A percentile compares a stretch with the other conserved stretches of the same genome.
These are phyloP conservation scores for Verruconis gallopava DNA, from an alignment of 2,329 filamentous ascomycete species.

Conservation along the genomic window DNA sequence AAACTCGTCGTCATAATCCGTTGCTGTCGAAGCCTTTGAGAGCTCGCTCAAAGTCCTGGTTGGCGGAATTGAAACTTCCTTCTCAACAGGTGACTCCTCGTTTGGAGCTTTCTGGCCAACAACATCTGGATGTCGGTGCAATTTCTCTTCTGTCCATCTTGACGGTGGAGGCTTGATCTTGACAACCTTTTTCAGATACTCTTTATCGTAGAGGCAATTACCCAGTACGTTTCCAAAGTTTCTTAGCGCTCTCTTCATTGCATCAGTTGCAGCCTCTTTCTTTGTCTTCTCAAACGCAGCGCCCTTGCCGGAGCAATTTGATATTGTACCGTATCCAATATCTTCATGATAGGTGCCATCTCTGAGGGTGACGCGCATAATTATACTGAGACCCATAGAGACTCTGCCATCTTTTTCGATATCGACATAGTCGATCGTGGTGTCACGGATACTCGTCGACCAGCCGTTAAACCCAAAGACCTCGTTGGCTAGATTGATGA, in stretches of 20 bases:
- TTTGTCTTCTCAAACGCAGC: slow-evolving; percentile 97
- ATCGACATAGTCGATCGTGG: slow-evolving; percentile 76
- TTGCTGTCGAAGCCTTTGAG: slow-evolving; percentile 21
- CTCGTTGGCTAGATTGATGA: slow-evolving; percentile 87
- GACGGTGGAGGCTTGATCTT: slow-evolving; percentile 72
- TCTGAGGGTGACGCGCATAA: slow-evolving; percentile 76
- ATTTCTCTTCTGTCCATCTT: slow-evolving; percentile 64
- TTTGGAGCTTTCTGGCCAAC: slow-evolving; percentile 42
- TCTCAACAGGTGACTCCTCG: slow-evolving; percentile 19
- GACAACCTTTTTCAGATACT: slow-evolving; percentile 79
- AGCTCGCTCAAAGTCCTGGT: slow-evolving; percentile 18
- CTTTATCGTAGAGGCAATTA: slow-evolving; percentile 98
- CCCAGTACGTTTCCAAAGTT: slow-evolving; percentile 94
- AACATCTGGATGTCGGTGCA: slow-evolving; percentile 73
- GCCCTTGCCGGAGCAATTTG: slow-evolving; percentile 91
- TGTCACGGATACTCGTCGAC: slow-evolving; percentile 90
- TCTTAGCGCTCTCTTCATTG: slow-evolving; percentile 72
- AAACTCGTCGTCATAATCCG: slow-evolving; percentile 41
- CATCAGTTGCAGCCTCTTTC: slow-evolving; percentile 95
- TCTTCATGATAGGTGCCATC: slow-evolving; percentile 98
- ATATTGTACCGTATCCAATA: slow-evolving; percentile 90
- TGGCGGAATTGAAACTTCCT: slow-evolving; percentile 16
- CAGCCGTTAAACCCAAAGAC: slow-evolving; percentile 96
- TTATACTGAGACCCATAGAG: slow-evolving; percentile 75
- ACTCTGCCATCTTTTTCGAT: slow-evolving; percentile 45